These are phyloP conservation scores for Phytopythium boreale DNA, from an alignment of 352 stramenopile genomes.

Conservation along the genomic window DNA sequence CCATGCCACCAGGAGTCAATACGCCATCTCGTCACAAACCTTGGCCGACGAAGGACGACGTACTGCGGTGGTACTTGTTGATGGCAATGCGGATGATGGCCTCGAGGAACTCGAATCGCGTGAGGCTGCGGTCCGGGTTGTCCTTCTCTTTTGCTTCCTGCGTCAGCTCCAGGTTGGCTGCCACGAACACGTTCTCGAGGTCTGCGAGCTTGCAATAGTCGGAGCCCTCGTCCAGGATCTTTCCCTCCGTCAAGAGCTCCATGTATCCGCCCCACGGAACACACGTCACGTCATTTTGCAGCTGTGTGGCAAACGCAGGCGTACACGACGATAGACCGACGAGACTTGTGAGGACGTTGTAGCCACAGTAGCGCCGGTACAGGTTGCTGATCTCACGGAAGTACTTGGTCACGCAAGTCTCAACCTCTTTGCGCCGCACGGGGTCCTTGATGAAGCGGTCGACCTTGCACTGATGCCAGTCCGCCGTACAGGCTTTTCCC, in stretches of 20 bases:
- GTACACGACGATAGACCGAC: slow-evolving; percentile 36
- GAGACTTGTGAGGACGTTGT: slow-evolving; percentile 55
- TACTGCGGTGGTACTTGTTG: slow-evolving; percentile 76
- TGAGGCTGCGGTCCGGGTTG: slow-evolving; percentile 75
- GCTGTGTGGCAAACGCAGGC: slow-evolving; percentile 35
- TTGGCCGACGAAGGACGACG: slow-evolving; percentile 7
- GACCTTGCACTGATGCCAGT: slow-evolving; percentile 76
- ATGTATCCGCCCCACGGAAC: slow-evolving; percentile 72
- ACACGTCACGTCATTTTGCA: slow-evolving; percentile 67
- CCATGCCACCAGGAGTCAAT: background rate
- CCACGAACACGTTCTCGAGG: slow-evolving; percentile 81
- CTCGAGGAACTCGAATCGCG: slow-evolving; percentile 77
- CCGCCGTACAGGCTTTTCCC: slow-evolving; percentile 54
- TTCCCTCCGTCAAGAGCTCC: slow-evolving; percentile 60
- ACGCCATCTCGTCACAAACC: background rate
- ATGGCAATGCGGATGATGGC: slow-evolving; percentile 71
- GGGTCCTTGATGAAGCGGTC: slow-evolving; percentile 75
- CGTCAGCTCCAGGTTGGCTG: slow-evolving; percentile 74
- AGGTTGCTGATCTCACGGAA: slow-evolving; percentile 56
- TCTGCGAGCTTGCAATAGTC: slow-evolving; percentile 65
- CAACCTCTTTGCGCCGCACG: slow-evolving; percentile 49
- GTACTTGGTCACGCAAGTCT: slow-evolving; percentile 43
- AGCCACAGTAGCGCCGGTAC: slow-evolving; percentile 64
- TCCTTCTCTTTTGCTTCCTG: slow-evolving; percentile 77
- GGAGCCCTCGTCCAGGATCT: slow-evolving; percentile 63